Percentiles rank a stretch among this genome's conserved stretches.
phyloP scores from a whole-genome alignment of 129 eudicot genomes.

The carrot (Daucus carota) region DNA sequence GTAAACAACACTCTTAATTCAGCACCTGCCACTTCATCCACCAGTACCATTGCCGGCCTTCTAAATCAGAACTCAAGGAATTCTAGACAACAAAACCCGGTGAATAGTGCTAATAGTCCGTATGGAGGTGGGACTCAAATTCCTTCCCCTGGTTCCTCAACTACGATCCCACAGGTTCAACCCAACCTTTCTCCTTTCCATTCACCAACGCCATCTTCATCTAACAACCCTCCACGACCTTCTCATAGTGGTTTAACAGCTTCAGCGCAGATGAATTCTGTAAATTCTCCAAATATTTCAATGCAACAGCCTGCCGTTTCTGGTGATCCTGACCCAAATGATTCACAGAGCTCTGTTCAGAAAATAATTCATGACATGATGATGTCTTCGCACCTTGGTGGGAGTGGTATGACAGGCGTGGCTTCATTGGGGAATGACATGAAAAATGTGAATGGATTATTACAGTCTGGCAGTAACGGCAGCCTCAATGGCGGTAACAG shows the following conservation, averaged over 20 bases:
- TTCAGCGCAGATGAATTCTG: conserved; percentile 44
- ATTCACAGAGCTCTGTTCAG: conserved; percentile 95
- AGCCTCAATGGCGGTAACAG: conserved; percentile 24
- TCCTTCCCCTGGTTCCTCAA: conserved; percentile 66
- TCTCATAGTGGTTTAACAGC: conserved; percentile 23
- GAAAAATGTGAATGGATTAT: conserved; percentile 56
- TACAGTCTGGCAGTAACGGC: conserved; percentile 29
- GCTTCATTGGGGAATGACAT: conserved; percentile 45
- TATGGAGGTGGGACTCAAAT: conserved; percentile 41
- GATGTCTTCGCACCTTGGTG: conserved; percentile 77
- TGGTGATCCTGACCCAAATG: conserved; percentile 60
- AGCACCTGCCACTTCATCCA: conserved; percentile 43
- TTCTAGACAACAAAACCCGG: conserved; percentile 64
- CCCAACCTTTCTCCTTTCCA: conserved; percentile 15
- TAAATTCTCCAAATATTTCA: conserved; percentile 58
- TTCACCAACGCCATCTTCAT: conserved; percentile 10
- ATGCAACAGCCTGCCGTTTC: conserved; percentile 53
- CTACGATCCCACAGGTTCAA: conserved; percentile 31
- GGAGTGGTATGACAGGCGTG: conserved; percentile 42
- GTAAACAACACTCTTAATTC: conserved; percentile 47
- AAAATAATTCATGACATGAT: conserved; percentile 88
- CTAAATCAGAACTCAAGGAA: conserved; percentile 80
- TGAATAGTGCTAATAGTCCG: conserved; percentile 38
- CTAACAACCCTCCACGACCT: conserved; percentile 11
- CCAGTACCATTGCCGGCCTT: conserved; percentile 52